Evolutionary conservation across 257 asterid species (phyloP).

Genomic region (Cordia subcordata): DNA sequence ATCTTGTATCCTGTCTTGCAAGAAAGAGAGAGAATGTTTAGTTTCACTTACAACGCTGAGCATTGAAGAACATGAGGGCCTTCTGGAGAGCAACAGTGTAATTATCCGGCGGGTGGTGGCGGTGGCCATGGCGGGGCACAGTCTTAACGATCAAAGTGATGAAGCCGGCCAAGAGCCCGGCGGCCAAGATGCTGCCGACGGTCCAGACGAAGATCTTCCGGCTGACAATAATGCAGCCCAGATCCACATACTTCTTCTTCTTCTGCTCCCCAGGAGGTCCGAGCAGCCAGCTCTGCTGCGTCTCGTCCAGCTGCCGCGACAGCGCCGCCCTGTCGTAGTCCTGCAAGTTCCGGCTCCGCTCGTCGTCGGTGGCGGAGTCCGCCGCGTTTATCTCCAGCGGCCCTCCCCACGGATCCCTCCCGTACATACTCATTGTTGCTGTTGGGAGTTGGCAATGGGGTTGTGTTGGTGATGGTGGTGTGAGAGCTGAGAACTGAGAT

Average conservation of each 20-base stretch:
- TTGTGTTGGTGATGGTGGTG: not conserved
- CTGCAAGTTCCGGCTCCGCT: slow-evolving; percentile 79
- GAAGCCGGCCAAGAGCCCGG: slow-evolving; percentile 69
- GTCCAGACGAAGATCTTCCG: slow-evolving; percentile 87
- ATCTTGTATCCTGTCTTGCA: no score
- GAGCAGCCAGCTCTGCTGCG: slow-evolving; percentile 97
- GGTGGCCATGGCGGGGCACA: slow-evolving; percentile 73
- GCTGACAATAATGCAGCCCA: slow-evolving; percentile 89
- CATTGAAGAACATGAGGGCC: slow-evolving; percentile 94
- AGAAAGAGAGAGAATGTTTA: no score
- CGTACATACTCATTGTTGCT: slow-evolving; percentile 53
- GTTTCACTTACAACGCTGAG: slow-evolving; percentile 73
- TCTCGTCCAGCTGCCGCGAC: slow-evolving; percentile 87
- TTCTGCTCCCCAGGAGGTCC: slow-evolving; percentile 96
- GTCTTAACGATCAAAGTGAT: slow-evolving; percentile 74
- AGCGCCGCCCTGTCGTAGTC: slow-evolving; percentile 92
- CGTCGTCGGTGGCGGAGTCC: slow-evolving; percentile 97
- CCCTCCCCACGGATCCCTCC: slow-evolving; percentile 99
- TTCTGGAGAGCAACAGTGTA: slow-evolving; percentile 78
- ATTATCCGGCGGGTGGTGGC: slow-evolving; percentile 81
- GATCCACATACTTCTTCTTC: slow-evolving; percentile 98
- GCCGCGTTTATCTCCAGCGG: slow-evolving; percentile 88
- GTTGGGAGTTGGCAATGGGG: not conserved
- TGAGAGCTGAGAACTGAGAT: not conserved
- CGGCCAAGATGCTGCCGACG: slow-evolving; percentile 67